Base-by-base conservation (phyloP, 441 rosid genomes). In the Jatropha podagrica region DNA sequence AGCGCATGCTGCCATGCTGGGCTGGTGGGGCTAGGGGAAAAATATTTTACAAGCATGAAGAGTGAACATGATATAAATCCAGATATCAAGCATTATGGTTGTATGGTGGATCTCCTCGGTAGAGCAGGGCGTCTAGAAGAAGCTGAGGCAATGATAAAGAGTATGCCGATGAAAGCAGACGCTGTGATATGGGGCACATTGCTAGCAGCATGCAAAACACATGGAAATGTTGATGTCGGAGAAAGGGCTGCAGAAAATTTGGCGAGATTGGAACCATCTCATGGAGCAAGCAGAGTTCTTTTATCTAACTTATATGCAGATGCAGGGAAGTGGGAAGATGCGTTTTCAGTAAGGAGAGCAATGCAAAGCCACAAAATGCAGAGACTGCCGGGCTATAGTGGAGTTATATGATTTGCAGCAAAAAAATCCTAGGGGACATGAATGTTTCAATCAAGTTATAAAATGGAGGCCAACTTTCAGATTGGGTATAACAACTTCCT, bases 1-100 rank as follows among this genome's bases (percentile, higher is more conserved):
- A 85, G 85, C 68, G 96, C 96, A 0, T 92, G 98, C 73, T 88
- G 97, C 84, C 96, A 94, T 76, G 81, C 82, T 20, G 95, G 96
- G 69, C 72, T 88, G 46, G 83, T 90, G 67, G 91, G 88, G 61
- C 76, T 78, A 9, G 96, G 94, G 55, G 74, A 87, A 83, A 83
- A 72, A 72, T 85, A 85, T 76, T 92, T 94, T 32, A 83, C 69
- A 81, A 77, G 79, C 79, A 94, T 91, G 97, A 85, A 85, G 85
- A 55, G 64, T 20, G 78, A 62, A 7, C 76, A 88, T 76, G 67
- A 77, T 55, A 72, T 90, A 44, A 84, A 87, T 69, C 88, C 94
- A 12, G 87, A 79, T 59, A 81, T 85, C 55, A 84, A 76, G 81
- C 92, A 90, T 72, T 90, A 84, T 68, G 90, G 92, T 37, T 88